Evolutionary conservation across 306 rosid species (phyloP), one percentile per base, ranked within the genome.

Genomic region (Vicia sativa): DNA sequence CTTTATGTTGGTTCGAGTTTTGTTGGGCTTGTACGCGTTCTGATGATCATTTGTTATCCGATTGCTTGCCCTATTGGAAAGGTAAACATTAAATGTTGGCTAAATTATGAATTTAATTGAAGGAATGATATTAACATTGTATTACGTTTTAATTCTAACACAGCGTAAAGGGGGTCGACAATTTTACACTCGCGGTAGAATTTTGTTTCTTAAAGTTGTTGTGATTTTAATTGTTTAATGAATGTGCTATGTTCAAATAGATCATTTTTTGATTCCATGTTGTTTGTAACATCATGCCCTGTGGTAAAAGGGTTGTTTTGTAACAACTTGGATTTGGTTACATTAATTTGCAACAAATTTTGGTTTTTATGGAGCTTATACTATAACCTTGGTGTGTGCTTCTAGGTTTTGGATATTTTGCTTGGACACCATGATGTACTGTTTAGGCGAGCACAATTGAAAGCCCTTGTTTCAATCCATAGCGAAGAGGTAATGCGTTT

Each of bases 401-500:
- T 80, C 53, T 74, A 91, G 97, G 86, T 87, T 82, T 71, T 91
- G 76, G 97, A 91, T 84, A 69, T 73, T 39, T 81, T 80, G 56
- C 96, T 91, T 35, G 96, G 96, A 72, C 96, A 91, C 90, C 69
- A 85, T 56, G 90, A 90, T 58, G 89, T 79, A 2, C 72, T 93
- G 59, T 88, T 93, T 72, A 86, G 98, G 82, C 84, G 98, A 70
- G 97, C 98, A 67, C 97, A 93, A 72, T 65, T 93, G 66, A 93
- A 93, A 78, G 98, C 86, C 59, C 95, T 93, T 64, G 97, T 90
- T 53, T 85, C 93, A 84, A 90, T 90, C 74, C 97, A 88, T 70
- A 15, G 96, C 77, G 84, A 81, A 80, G 98, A 90, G 97, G 98
- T 90, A 75, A 75, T 52, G 79, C 77, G 69, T 84, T 79, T 81